A percentile compares a stretch with the other conserved stretches of the same genome.
Conservation (phyloP, 768 basidiomycete genomes). For the Pisolithus orientalis region DNA sequence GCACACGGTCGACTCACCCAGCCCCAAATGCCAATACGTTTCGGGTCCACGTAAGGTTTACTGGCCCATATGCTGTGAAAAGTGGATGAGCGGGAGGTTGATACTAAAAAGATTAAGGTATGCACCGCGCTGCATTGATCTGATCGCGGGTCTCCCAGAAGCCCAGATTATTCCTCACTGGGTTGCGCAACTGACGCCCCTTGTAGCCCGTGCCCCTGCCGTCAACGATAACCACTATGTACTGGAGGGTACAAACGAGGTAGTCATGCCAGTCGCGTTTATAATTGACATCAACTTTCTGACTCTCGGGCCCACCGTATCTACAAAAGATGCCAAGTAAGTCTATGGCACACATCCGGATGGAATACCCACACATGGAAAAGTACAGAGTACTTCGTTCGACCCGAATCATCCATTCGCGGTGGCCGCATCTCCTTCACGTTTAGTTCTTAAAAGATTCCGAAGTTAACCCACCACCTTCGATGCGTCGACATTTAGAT, state of each 20-base stretch:
- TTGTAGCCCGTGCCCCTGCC: constrained; percentile 92
- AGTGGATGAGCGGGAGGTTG: background rate
- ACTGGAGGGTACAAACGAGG: constrained; percentile 73
- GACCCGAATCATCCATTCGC: constrained; percentile 89
- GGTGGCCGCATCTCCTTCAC: constrained; percentile 89
- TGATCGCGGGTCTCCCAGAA: constrained; percentile 88
- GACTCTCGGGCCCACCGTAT: constrained; percentile 88
- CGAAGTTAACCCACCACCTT: constrained; percentile 11
- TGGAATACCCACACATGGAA: constrained; percentile 61
- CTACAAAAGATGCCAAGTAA: constrained; percentile 29
- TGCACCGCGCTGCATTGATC: constrained; percentile 78
- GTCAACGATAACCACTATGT: constrained; percentile 84
- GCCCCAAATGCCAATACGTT: constrained; percentile 93
- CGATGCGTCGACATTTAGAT: constrained; percentile 10
- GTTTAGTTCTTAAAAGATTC: constrained; percentile 60
- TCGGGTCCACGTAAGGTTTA: constrained; percentile 82
- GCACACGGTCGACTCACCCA: constrained; percentile 58
- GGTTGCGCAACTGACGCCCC: constrained; percentile 78
- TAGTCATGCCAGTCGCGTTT: constrained; percentile 82
- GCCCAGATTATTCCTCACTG: constrained; percentile 85
- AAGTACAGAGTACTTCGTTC: constrained; percentile 91
- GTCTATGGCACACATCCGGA: background rate
- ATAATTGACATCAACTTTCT: constrained; percentile 65
- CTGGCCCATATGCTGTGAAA: constrained; percentile 66
- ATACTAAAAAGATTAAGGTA: constrained; percentile 11